These are phyloP conservation scores for Sphaerobolus stellatus DNA, from an alignment of 1,284 basidiomycete species.

Conservation along the genomic window DNA sequence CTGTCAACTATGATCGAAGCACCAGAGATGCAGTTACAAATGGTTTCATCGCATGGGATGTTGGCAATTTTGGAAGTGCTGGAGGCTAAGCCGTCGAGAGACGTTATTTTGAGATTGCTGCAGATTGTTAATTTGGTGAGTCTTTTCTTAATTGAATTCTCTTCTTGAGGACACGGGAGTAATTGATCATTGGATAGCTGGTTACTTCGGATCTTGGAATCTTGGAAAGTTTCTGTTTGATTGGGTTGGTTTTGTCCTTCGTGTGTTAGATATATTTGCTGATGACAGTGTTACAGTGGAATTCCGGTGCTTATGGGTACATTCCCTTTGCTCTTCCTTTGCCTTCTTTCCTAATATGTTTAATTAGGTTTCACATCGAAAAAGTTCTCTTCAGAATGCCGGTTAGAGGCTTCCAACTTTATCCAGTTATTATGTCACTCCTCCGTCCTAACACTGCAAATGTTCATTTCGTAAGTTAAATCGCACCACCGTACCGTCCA, in stretches of 20 bases:
- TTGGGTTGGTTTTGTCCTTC: slow-evolving; percentile 59
- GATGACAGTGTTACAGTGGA: slow-evolving; percentile 46
- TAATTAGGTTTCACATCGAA: slow-evolving; percentile 84
- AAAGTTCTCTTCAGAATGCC: slow-evolving; percentile 89
- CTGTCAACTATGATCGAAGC: slow-evolving; percentile 75
- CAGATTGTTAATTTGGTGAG: slow-evolving; percentile 87
- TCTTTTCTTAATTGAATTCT: slow-evolving; percentile 4
- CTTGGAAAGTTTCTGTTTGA: slow-evolving; percentile 92
- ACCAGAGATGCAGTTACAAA: slow-evolving; percentile 87
- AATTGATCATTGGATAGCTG: slow-evolving; percentile 51
- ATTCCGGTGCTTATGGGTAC: slow-evolving; percentile 90
- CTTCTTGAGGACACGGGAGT: not conserved
- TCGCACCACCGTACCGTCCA: not conserved
- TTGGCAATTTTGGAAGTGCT: slow-evolving; percentile 91
- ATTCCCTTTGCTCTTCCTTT: slow-evolving; percentile 22
- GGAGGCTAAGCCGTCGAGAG: slow-evolving; percentile 76
- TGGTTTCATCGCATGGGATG: slow-evolving; percentile 92
- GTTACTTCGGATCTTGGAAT: slow-evolving; percentile 84
- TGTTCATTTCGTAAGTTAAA: slow-evolving; percentile 88
- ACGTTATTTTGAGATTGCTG: slow-evolving; percentile 81
- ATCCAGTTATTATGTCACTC: slow-evolving; percentile 90
- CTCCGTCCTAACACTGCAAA: slow-evolving; percentile 90
- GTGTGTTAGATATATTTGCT: not conserved
- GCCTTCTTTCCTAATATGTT: not conserved
- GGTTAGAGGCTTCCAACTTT: slow-evolving; percentile 94